Evolutionary conservation across 2,329 filamentous ascomycete genomes (phyloP).

Genomic region (Rutstroemia sp.): DNA sequence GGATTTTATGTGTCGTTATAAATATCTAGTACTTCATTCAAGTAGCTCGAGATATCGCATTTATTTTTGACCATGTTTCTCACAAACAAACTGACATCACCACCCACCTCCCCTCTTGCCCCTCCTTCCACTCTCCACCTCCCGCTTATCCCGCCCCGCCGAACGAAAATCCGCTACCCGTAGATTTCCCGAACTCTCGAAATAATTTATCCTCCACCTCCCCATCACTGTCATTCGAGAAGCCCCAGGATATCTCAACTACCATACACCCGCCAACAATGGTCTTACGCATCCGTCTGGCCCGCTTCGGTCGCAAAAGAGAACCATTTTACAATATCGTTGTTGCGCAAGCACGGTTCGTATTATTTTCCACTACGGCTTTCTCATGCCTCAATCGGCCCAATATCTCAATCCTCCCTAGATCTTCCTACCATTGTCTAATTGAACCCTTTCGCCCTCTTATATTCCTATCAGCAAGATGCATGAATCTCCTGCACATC

Average conservation of each 20-base stretch:
- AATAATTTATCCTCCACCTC: constrained; percentile 8
- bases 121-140: constrained; percentile 4
- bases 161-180: constrained; percentile 6
- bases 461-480: not conserved
- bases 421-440: no score
- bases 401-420: no score
- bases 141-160: not conserved
- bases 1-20: no score
- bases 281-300: constrained; percentile 90
- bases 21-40: no score
- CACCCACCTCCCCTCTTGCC: not conserved
- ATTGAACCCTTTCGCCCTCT: no score
- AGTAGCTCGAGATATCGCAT: no score
- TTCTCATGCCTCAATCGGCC: not conserved
- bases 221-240: not conserved
- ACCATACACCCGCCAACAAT: constrained; percentile 41
- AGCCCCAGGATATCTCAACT: constrained; percentile 1
- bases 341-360: constrained; percentile 82
- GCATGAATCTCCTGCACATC: no score
- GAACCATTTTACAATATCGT: constrained; percentile 97
- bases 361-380: not conserved
- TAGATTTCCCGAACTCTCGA: constrained; percentile 6
- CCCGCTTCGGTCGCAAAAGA: constrained; percentile 85
- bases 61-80: no score
- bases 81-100: not conserved